Conservation (phyloP, 2,329 filamentous ascomycete species). For the Beauveria rudraprayagi region DNA sequence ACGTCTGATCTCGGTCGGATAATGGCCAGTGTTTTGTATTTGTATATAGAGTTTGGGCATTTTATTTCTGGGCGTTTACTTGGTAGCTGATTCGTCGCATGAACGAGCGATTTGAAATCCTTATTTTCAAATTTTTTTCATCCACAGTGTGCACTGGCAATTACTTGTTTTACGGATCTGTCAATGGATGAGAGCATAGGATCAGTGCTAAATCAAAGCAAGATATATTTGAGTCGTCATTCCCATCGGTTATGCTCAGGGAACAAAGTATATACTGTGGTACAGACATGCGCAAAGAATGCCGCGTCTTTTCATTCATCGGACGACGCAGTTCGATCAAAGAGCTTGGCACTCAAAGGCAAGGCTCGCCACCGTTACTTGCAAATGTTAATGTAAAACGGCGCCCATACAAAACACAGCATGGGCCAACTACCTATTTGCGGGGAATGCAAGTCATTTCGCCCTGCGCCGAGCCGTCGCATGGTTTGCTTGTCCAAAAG, state of each 20-base stretch:
- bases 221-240: neutral
- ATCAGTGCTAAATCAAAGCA: neutral
- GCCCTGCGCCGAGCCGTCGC: neutral
- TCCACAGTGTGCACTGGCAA: neutral
- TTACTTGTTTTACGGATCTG: neutral
- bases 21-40: neutral
- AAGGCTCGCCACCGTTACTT: no score
- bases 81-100: neutral
- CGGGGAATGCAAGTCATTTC: neutral
- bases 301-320: neutral
- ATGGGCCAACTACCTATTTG: neutral
- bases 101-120: neutral
- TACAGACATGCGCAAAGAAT: neutral
- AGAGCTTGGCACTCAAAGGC: neutral
- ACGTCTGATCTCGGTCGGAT: neutral
- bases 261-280: neutral
- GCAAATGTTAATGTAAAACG: neutral
- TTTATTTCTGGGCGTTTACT: neutral
- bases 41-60: slow-evolving; percentile 4
- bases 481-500: slow-evolving; percentile 1
- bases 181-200: neutral
- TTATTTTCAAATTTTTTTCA: neutral
- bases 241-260: neutral
- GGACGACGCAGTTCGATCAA: neutral
- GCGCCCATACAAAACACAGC: neutral